Evolutionary conservation across 139 green algal species (phyloP).

Genomic region (Mesotaenium endlicherianum): DNA sequence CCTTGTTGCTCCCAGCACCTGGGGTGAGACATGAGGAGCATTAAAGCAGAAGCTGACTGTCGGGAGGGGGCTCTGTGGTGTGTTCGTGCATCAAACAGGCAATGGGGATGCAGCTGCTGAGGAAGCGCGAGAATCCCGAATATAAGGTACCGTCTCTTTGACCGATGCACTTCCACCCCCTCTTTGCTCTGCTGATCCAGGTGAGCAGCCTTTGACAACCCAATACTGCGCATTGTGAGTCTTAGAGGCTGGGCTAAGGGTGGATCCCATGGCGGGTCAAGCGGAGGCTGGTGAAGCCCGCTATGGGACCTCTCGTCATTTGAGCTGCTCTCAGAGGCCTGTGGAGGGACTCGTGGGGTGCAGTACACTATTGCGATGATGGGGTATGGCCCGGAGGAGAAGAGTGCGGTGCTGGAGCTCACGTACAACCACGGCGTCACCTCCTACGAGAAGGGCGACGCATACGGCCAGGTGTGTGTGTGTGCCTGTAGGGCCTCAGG

Average conservation of each 20-base stretch:
- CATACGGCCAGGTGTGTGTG: conserved; percentile 69
- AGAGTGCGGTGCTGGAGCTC: conserved; percentile 78
- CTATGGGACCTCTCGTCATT: no score
- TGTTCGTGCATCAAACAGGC: no score
- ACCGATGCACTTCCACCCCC: neutral
- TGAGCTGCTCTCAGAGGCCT: no score
- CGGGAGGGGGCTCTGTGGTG: no score
- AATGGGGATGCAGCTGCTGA: conserved; percentile 73
- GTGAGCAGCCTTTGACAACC: neutral
- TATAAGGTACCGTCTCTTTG: conserved; percentile 58
- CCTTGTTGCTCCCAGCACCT: no score
- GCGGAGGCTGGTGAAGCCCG: no score
- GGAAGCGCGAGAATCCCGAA: conserved; percentile 73
- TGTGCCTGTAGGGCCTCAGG: neutral
- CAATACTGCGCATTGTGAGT: neutral
- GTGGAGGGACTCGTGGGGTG: no score
- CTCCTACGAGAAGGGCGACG: conserved; percentile 73
- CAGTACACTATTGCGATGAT: conserved; percentile 74
- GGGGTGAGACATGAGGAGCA: no score
- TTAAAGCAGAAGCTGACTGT: no score
- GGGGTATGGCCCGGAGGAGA: conserved; percentile 74
- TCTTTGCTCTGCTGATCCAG: no score
- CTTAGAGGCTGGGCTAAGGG: no score
- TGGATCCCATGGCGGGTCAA: no score
- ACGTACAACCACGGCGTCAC: conserved; percentile 84